phyloP scores from a whole-genome alignment of 192 early-diverging fungal genomes.

The Irineochytrium annulatum region DNA sequence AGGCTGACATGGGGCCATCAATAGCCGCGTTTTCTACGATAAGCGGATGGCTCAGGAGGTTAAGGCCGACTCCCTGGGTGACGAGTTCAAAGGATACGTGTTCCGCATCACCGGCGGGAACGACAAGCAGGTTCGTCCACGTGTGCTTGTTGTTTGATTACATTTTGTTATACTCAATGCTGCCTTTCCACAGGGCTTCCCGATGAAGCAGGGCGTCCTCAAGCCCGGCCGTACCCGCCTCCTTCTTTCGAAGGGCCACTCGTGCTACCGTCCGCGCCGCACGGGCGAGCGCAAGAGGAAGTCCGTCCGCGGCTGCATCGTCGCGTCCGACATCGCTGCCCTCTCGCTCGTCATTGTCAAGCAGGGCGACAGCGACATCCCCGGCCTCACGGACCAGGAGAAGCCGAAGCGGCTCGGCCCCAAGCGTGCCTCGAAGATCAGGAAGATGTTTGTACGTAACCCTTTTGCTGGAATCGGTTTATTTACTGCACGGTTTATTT shows the following conservation, averaged over 20 bases:
- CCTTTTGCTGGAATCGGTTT: neutral
- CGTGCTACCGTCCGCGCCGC: constrained; percentile 96
- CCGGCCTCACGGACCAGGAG: constrained; percentile 88
- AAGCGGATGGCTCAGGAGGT: constrained; percentile 97
- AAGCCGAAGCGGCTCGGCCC: constrained; percentile 97
- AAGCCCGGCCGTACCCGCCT: constrained; percentile 53
- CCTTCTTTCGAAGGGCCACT: constrained; percentile 84
- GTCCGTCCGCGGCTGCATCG: constrained; percentile 99
- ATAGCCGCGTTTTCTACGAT: constrained; percentile 96
- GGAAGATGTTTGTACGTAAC: constrained; percentile 88
- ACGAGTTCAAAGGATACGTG: constrained; percentile 99
- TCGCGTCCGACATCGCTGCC: constrained; percentile 88
- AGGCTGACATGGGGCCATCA: too few species aligned
- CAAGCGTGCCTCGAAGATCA: constrained; percentile 98
- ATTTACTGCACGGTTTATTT: too few species aligned
- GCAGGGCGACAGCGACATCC: constrained; percentile 94
- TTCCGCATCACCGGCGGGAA: constrained; percentile 99
- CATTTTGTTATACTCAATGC: too few species aligned
- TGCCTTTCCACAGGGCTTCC: constrained; percentile 87
- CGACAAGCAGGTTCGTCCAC: too few species aligned
- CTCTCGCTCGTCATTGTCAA: constrained; percentile 93
- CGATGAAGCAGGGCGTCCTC: constrained; percentile 99
- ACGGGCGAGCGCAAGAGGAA: constrained; percentile 98
- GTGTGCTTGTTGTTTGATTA: too few species aligned
- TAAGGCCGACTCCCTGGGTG: constrained; percentile 89